Evolutionary conservation across 495 filamentous ascomycete species (phyloP).

Genomic region (Aspergillus olivimuriae): DNA sequence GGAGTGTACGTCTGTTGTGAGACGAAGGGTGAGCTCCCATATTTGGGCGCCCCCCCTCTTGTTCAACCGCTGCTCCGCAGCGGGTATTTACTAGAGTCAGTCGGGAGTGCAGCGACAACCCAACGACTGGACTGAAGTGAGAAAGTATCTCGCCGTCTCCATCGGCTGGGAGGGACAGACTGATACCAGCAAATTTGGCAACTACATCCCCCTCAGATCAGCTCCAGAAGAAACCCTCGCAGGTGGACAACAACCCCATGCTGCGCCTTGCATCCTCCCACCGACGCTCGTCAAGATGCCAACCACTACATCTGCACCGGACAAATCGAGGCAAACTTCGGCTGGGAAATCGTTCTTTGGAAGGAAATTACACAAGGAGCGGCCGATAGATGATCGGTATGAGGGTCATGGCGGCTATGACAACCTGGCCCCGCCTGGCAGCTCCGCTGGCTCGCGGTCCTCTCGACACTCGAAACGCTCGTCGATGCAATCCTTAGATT

Average conservation of each 20-base stretch:
- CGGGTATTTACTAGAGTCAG: slow-evolving; percentile 14
- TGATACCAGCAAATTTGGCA: too few species aligned
- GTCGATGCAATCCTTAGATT: slow-evolving; percentile 68
- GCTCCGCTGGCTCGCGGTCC: slow-evolving; percentile 59
- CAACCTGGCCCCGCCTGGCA: slow-evolving; percentile 40
- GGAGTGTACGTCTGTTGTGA: neutral
- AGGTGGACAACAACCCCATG: slow-evolving; percentile 33
- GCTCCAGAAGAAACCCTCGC: neutral
- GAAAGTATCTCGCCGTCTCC: too few species aligned
- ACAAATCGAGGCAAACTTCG: slow-evolving; percentile 78
- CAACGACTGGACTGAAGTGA: too few species aligned
- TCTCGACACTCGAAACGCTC: slow-evolving; percentile 77
- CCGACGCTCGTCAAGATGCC: slow-evolving; percentile 44
- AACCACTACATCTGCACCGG: slow-evolving; percentile 53
- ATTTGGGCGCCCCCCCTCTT: slow-evolving; percentile 11
- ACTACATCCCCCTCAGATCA: too few species aligned
- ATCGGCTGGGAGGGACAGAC: too few species aligned
- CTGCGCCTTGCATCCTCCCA: slow-evolving; percentile 32
- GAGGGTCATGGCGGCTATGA: slow-evolving; percentile 50
- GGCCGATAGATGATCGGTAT: slow-evolving; percentile 49
- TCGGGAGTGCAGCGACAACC: slow-evolving; percentile 13
- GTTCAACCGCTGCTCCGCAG: slow-evolving; percentile 20
- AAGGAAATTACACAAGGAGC: slow-evolving; percentile 69
- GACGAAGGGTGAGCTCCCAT: slow-evolving; percentile 4
- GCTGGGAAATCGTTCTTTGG: slow-evolving; percentile 84